Conservation (phyloP, 2,329 filamentous ascomycete genomes). For the Botryosphaeria agaves region DNA sequence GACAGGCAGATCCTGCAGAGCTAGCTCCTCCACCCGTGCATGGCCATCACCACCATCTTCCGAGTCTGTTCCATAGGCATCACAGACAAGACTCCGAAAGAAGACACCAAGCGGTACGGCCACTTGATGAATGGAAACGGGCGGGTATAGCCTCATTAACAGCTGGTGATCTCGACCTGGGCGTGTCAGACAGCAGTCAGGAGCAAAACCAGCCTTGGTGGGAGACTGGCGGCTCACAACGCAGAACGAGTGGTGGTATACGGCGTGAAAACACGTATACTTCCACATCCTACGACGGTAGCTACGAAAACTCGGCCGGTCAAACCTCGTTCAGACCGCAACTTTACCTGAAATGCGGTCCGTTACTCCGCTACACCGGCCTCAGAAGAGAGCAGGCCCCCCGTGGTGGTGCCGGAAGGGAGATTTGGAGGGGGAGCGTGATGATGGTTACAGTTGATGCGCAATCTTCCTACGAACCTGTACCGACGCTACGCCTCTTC, state of each 20-base stretch:
- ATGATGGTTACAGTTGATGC: slow-evolving; percentile 90
- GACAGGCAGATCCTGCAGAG: slow-evolving; percentile 10
- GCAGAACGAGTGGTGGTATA: slow-evolving; percentile 15
- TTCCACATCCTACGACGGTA: slow-evolving; percentile 38
- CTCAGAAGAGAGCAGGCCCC: slow-evolving; percentile 43
- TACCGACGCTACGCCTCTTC: slow-evolving; percentile 67
- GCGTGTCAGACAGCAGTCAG: slow-evolving; percentile 9
- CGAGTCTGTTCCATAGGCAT: slow-evolving; percentile 23
- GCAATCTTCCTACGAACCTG: slow-evolving; percentile 64
- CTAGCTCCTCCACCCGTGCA: slow-evolving; percentile 10
- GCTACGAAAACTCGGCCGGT: slow-evolving; percentile 47
- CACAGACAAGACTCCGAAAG: slow-evolving; percentile 26
- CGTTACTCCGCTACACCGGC: slow-evolving; percentile 77
- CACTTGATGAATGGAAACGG: slow-evolving; percentile 38
- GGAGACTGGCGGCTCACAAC: slow-evolving; percentile 40
- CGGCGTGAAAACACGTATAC: slow-evolving; percentile 9
- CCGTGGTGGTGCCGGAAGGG: slow-evolving; percentile 35
- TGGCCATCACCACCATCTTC: slow-evolving; percentile 12
- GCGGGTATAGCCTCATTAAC: slow-evolving; percentile 21
- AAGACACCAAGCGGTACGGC: slow-evolving; percentile 38
- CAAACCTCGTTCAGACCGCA: slow-evolving; percentile 64
- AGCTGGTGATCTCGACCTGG: slow-evolving; percentile 25
- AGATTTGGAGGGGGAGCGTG: slow-evolving; percentile 83
- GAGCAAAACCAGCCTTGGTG: slow-evolving; percentile 44
- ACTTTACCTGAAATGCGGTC: slow-evolving; percentile 77